phyloP scores from a whole-genome alignment of 1,284 basidiomycete genomes.

The Mycena sp. region DNA sequence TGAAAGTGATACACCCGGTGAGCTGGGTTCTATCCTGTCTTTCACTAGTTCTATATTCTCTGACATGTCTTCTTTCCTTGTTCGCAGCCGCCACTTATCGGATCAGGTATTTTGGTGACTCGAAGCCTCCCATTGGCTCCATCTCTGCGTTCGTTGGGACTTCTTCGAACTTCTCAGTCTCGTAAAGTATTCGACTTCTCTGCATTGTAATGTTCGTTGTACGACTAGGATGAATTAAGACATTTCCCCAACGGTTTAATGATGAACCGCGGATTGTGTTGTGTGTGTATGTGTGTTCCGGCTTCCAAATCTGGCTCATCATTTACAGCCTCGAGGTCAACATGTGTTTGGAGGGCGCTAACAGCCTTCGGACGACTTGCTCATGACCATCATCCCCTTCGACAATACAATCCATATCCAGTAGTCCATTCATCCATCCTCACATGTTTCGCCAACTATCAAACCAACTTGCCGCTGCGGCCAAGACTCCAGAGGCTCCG shows the following conservation, averaged over 20 bases:
- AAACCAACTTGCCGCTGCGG: constrained; percentile 45
- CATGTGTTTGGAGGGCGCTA: no score
- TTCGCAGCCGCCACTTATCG: constrained; percentile 13
- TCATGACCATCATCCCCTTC: constrained; percentile 14
- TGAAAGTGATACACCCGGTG: background rate
- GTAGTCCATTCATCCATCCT: constrained; percentile 2
- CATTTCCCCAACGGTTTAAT: no score
- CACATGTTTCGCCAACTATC: constrained; percentile 57
- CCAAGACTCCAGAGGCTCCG: constrained; percentile 45
- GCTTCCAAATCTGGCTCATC: no score
- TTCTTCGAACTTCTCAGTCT: constrained; percentile 11
- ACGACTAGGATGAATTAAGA: no score
- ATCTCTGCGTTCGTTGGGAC: constrained; percentile 14
- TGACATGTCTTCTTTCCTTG: background rate
- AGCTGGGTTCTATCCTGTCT: no score
- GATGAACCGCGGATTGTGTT: no score
- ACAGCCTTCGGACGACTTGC: no score
- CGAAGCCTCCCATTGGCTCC: constrained; percentile 8
- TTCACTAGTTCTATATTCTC: background rate
- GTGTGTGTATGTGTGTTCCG: no score
- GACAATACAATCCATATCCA: constrained; percentile 14
- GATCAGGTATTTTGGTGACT: constrained; percentile 17
- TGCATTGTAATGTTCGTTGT: no score
- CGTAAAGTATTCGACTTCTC: no score
- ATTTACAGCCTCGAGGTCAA: no score